Base-by-base conservation (phyloP, 1,284 basidiomycete species). In the Ganoderma multipileum region DNA sequence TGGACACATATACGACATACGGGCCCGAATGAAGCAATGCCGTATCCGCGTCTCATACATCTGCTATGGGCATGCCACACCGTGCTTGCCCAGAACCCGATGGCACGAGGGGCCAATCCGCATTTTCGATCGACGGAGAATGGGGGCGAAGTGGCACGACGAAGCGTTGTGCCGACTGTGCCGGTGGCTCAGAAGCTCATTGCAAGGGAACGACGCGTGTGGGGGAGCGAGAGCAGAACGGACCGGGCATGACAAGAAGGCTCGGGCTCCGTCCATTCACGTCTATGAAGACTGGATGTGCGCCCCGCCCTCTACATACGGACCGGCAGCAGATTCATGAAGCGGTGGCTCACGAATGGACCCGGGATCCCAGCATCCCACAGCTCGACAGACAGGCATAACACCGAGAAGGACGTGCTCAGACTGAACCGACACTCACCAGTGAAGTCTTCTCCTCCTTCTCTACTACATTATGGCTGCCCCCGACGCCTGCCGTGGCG, bases 371-470 rank as follows among this genome's bases (percentile, higher is more conserved):
- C 26, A 54, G 14, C 18, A 28, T n/a, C n/a, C n/a, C 33, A 33
- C 33, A 33, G 33, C 33, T 33, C 52, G 41, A 54, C 20, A 38
- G 47, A 44, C 11, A 23, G 50, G 42, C 23, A 50, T 14, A 59
- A 23, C 26, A 59, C 58, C 30, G 33, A 61, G 11, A 12, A 41
- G 18, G 62, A 11, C 20, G 3, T n/a, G 23, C 23, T 11, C 47
- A 4, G 12, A 50, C 47, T 26, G 23, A 3, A 50, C 44, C 18
- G 23, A 41, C 47, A 80, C 82, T 77, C 80, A 84, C 84, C 80
- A 80, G 75, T 68, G 81, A 83, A 60, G 79, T 77, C 66, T 79
- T 80, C 18, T 80, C 79, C 5, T 86, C 85, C 38, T 72, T 72
- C 62, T 84, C 83, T 16, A 70, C 66, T 61, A 57, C 63, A 36